phyloP scores from a whole-genome alignment of 371 early-diverging fungal genomes.

The Syncephalastrum monosporum region DNA sequence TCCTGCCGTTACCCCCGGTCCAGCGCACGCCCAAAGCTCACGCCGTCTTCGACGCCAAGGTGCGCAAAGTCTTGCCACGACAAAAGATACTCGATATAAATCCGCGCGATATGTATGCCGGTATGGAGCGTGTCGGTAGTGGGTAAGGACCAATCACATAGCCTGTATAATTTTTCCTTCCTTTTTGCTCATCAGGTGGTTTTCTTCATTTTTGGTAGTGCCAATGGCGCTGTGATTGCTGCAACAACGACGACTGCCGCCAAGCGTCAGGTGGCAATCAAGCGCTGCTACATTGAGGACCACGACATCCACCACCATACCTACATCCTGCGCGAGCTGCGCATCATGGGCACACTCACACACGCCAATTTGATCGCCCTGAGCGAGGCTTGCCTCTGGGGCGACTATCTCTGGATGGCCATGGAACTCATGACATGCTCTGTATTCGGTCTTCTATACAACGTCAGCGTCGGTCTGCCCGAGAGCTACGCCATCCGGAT shows the following conservation, averaged over 20 bases:
- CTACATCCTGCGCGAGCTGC: slow-evolving; percentile 44
- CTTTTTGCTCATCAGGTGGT: not conserved
- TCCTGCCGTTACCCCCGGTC: slow-evolving; percentile 35
- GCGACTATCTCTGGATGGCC: slow-evolving; percentile 50
- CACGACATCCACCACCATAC: slow-evolving; percentile 43
- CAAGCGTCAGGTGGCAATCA: slow-evolving; percentile 44
- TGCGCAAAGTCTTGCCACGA: slow-evolving; percentile 44
- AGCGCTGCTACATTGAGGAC: slow-evolving; percentile 50
- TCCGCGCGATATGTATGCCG: slow-evolving; percentile 37
- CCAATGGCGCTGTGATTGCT: slow-evolving; percentile 32
- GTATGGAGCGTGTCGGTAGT: slow-evolving; percentile 40
- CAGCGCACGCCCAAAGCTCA: slow-evolving; percentile 30
- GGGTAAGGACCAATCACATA: slow-evolving; percentile 26
- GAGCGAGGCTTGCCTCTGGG: slow-evolving; percentile 39
- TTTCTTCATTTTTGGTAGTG: slow-evolving; percentile 11
- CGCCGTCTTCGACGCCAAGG: slow-evolving; percentile 40
- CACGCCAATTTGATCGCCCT: slow-evolving; percentile 41
- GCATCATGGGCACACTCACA: slow-evolving; percentile 46
- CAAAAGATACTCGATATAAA: slow-evolving; percentile 41
- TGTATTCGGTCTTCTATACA: slow-evolving; percentile 41
- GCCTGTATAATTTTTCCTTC: not conserved
- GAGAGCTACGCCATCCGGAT: slow-evolving; percentile 41
- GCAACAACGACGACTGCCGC: slow-evolving; percentile 21
- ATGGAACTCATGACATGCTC: slow-evolving; percentile 54
- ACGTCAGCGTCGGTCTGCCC: slow-evolving; percentile 36